These are phyloP conservation scores for Colletotrichum tropicale DNA, from an alignment of 2,329 filamentous ascomycete species.

Conservation along the genomic window DNA sequence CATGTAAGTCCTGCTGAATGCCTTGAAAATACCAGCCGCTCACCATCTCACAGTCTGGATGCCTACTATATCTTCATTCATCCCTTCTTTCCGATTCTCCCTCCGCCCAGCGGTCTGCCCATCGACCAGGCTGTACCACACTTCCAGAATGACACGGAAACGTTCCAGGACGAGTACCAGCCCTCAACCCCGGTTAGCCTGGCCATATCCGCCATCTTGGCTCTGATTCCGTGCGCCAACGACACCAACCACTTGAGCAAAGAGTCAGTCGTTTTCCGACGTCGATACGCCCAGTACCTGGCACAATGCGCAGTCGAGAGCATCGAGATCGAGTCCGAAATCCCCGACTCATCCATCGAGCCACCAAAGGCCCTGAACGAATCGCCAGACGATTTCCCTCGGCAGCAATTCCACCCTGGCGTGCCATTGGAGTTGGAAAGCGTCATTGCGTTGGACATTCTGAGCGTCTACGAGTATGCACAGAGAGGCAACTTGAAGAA, in stretches of 20 bases:
- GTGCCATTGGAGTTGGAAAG: conserved; percentile 51
- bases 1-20: conserved; percentile 36
- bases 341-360: conserved; percentile 47
- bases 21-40: not conserved
- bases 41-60: conserved; percentile 33
- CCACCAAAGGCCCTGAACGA: conserved; percentile 49
- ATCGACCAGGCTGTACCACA: conserved; percentile 36
- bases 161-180: conserved; percentile 37
- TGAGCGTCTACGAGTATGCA: conserved; percentile 58
- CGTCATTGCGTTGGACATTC: conserved; percentile 50
- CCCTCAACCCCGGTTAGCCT: conserved; percentile 48
- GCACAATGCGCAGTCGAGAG: conserved; percentile 51
- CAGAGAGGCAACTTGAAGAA: conserved; percentile 58
- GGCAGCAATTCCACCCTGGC: conserved; percentile 46
- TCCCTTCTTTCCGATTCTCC: conserved; percentile 53
- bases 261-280: conserved; percentile 46
- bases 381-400: conserved; percentile 30
- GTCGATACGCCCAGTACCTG: conserved; percentile 52
- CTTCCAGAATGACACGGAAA: conserved; percentile 38
- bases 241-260: conserved; percentile 37
- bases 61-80: conserved; percentile 59
- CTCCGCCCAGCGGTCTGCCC: conserved; percentile 40
- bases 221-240: conserved; percentile 49
- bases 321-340: conserved; percentile 52
- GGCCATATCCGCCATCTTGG: conserved; percentile 52